phyloP scores from a whole-genome alignment of 2,329 filamentous ascomycete species.

The Zymoseptoria brevis region DNA sequence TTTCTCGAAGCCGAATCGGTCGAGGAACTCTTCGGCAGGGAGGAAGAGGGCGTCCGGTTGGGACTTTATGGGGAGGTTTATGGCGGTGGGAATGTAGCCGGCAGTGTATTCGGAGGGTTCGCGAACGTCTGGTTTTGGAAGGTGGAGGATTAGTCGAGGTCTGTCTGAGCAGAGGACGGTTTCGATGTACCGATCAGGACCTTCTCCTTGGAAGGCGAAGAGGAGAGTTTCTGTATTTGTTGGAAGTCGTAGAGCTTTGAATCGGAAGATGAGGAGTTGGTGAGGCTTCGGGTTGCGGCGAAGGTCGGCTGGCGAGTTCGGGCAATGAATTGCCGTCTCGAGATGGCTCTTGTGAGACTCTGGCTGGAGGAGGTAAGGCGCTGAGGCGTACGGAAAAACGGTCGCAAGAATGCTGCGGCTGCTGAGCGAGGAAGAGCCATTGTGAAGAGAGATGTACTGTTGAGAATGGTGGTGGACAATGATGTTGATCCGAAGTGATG shows the following conservation, averaged over 20 bases:
- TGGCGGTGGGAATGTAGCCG: slow-evolving; percentile 68
- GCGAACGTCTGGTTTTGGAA: slow-evolving; percentile 59
- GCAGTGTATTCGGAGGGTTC: slow-evolving; percentile 59
- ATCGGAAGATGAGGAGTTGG: slow-evolving; percentile 22
- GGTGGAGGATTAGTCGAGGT: neutral
- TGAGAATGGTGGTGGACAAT: neutral
- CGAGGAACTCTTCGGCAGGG: slow-evolving; percentile 68
- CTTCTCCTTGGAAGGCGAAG: slow-evolving; percentile 24
- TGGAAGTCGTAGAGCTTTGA: slow-evolving; percentile 35
- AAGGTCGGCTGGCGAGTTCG: neutral
- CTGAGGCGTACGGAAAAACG: slow-evolving; percentile 5
- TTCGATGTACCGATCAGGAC: slow-evolving; percentile 23
- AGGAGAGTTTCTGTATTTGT: slow-evolving; percentile 32
- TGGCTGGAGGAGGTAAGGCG: neutral
- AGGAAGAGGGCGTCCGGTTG: slow-evolving; percentile 75
- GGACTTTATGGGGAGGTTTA: slow-evolving; percentile 74
- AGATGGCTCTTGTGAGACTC: neutral
- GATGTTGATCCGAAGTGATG: neutral
- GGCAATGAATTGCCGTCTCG: neutral
- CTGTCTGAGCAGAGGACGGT: no score
- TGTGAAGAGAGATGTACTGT: neutral
- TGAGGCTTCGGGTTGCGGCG: slow-evolving; percentile 30
- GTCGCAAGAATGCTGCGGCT: slow-evolving; percentile 13
- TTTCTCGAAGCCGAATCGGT: slow-evolving; percentile 69
- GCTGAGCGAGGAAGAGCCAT: slow-evolving; percentile 20